Evolutionary conservation across 108 stramenopile genomes (phyloP), one percentile per base, ranked within the genome.

Genomic region (Mayamaea pseudoterrestris): DNA sequence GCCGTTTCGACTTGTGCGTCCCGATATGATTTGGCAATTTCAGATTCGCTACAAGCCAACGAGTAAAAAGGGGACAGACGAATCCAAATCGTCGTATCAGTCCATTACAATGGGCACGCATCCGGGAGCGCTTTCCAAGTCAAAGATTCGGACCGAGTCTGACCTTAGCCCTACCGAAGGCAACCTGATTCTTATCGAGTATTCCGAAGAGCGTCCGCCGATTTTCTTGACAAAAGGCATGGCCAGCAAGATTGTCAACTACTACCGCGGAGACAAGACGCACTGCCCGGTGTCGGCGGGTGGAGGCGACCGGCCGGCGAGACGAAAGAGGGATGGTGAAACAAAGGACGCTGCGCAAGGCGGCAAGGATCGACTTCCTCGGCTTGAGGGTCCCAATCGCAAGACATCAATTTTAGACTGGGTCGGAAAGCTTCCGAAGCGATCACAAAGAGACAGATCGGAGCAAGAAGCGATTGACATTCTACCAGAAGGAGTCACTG

Each of bases 401-500:
- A 44, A 61, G 23, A 76, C 70, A 8, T 63, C 60, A 17, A 68
- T 72, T 14, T 59, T 63, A 8, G 88, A 90, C 55, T 78, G 83
- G 66, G 76, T 90, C 36, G 88, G 83, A 35, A 74, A 76, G 35
- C 45, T 67, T 16, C 65, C 78, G 30, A 79, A 66, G 36, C 72
- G 68, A 40, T 72, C 69, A 18, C 60, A 56, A 20, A 71, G 62
- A 32, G 76, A 74, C 7, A 71, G 67, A n/a, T 55, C 73, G 50
- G 21, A 67, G 64, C 23, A 69, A 83, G 54, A 65, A 52, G 53
- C 53, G 6, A 60, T 78, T 20, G 63, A 82, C 43, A 52, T 86
- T 4, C 57, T 91, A 23, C 89, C 89, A 0, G 89, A 91, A 39
- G 89, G 89, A 30, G 80, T 85, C 8, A 91, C 89, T 13, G 89